phyloP scores from a whole-genome alignment of 164 flowering plant genomes.

The Tetracentron sinense region DNA sequence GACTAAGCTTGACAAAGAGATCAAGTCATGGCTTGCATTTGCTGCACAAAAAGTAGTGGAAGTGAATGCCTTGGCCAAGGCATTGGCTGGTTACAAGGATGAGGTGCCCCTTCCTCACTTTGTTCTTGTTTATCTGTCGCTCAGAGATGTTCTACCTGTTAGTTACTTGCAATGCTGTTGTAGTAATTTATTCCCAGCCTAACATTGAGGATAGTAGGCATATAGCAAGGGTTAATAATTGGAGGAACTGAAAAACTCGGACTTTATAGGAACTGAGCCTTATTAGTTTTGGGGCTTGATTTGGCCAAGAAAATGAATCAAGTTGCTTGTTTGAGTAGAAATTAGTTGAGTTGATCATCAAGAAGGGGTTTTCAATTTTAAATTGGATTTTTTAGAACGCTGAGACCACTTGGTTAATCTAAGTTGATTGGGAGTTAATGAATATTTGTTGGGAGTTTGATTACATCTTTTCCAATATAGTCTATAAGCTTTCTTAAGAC shows the following conservation, averaged over 20 bases:
- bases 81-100: slow-evolving; percentile 60
- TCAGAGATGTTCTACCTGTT: not conserved
- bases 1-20: slow-evolving; percentile 58
- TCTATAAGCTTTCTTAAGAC: no score
- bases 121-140: not conserved
- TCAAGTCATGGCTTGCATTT: slow-evolving; percentile 79
- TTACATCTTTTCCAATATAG: no score
- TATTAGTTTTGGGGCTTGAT: no score
- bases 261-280: no score
- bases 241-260: not conserved
- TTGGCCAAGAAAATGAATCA: not conserved
- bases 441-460: no score
- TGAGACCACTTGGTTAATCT: not conserved
- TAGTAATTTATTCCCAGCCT: not conserved
- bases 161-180: not conserved
- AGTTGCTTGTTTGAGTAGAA: not conserved
- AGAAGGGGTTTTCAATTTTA: no score
- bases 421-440: no score
- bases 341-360: not conserved
- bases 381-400: no score
- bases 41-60: slow-evolving; percentile 69
- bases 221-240: not conserved
- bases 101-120: slow-evolving; percentile 35
- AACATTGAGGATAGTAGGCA: not conserved
- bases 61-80: slow-evolving; percentile 69